These are phyloP conservation scores for Claviceps citrina DNA, from an alignment of 2,329 filamentous ascomycete genomes.

Conservation along the genomic window DNA sequence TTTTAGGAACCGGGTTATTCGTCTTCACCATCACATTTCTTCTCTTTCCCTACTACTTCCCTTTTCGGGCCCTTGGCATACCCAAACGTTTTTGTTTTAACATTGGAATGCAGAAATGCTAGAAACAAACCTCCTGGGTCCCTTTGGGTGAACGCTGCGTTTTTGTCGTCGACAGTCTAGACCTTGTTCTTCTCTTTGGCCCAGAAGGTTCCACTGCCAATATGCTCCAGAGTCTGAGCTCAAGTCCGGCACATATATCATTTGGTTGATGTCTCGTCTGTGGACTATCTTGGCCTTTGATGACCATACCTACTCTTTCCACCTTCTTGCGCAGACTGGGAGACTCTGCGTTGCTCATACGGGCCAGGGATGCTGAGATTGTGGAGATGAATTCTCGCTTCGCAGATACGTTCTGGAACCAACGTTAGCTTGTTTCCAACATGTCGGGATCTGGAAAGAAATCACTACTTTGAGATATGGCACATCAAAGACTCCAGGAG, in stretches of 20 bases:
- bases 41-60: no score
- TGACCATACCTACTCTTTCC: constrained; percentile 3
- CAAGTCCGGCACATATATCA: constrained; percentile 6
- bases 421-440: constrained; percentile 2
- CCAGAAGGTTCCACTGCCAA: constrained; percentile 9
- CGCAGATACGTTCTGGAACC: constrained; percentile 12
- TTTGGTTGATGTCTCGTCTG: background rate
- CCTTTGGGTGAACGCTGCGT: background rate
- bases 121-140: background rate
- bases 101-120: no score
- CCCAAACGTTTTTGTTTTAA: no score
- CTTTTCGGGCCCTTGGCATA: background rate
- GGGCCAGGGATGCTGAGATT: constrained; percentile 17
- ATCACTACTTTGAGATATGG: constrained; percentile 21
- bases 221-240: constrained; percentile 12
- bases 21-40: no score
- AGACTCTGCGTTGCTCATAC: constrained; percentile 21
- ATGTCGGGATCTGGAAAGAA: background rate
- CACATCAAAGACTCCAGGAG: constrained; percentile 22
- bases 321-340: constrained; percentile 18
- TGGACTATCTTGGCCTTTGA: background rate
- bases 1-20: no score
- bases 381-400: constrained; percentile 14
- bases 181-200: background rate
- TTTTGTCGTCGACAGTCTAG: background rate